A percentile compares a stretch with the other conserved stretches of the same genome.
phyloP scores from a whole-genome alignment of 345 rosid genomes.

The Aurinia saxatilis region DNA sequence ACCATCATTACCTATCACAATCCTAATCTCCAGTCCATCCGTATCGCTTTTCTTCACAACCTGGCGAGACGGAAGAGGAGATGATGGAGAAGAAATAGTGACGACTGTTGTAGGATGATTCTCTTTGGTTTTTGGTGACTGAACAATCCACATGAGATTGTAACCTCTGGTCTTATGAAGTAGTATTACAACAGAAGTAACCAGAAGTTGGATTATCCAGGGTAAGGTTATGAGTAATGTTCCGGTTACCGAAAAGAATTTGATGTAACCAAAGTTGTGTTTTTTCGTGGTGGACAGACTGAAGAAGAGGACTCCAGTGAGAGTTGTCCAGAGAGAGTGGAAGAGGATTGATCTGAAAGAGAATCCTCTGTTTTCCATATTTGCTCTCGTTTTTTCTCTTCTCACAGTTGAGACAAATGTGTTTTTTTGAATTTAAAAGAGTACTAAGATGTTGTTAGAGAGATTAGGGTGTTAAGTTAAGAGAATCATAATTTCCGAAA shows the following conservation, averaged over 20 bases:
- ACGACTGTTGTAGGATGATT: neutral
- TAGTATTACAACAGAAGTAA: conserved; percentile 10
- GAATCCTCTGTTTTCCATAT: conserved; percentile 17
- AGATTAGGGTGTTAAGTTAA: neutral
- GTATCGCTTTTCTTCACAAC: conserved; percentile 13
- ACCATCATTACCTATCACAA: conserved; percentile 25
- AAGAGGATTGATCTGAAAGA: conserved; percentile 1
- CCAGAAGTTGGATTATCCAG: conserved; percentile 25
- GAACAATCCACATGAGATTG: conserved; percentile 24
- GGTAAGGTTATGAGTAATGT: conserved; percentile 23
- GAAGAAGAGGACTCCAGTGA: conserved; percentile 25
- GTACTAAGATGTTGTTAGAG: conserved; percentile 7
- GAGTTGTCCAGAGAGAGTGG: conserved; percentile 25
- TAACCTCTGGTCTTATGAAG: conserved; percentile 19
- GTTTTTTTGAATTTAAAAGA: neutral
- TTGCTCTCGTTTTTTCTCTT: neutral
- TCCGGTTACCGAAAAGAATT: conserved; percentile 17
- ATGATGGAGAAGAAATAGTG: conserved; percentile 9
- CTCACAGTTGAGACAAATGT: neutral
- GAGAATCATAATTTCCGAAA: neutral
- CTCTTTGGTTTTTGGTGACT: conserved; percentile 14
- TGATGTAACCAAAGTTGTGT: conserved; percentile 17
- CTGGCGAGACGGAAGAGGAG: conserved; percentile 22
- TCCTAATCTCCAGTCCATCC: conserved; percentile 21
- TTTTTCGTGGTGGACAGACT: conserved; percentile 11